phyloP scores from a whole-genome alignment of 1,284 basidiomycete species.

The Leccinum griseonigrum region DNA sequence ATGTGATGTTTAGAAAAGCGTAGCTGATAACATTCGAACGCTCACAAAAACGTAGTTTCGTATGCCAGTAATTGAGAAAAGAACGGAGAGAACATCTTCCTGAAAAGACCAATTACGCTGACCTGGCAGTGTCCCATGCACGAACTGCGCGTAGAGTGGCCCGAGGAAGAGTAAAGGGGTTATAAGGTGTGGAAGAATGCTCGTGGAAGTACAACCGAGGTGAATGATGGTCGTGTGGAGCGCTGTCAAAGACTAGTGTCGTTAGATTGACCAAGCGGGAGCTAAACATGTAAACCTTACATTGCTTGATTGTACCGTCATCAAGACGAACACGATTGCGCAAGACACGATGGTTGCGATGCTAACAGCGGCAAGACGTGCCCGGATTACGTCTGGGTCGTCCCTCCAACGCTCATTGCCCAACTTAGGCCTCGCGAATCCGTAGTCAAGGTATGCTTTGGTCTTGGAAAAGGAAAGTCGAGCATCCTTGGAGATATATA shows the following conservation, averaged over 20 bases:
- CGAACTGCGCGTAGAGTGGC: conserved; percentile 68
- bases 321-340: conserved; percentile 39
- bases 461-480: conserved; percentile 47
- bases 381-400: conserved; percentile 71
- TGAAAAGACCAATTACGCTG: conserved; percentile 54
- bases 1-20: background rate
- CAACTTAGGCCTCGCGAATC: conserved; percentile 30
- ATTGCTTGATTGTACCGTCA: conserved; percentile 33
- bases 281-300: conserved; percentile 29
- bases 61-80: conserved; percentile 55
- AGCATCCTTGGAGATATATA: conserved; percentile 59
- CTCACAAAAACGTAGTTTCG: conserved; percentile 81
- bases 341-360: conserved; percentile 56
- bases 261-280: conserved; percentile 10
- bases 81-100: conserved; percentile 38
- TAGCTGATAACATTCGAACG: conserved; percentile 14
- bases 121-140: conserved; percentile 59
- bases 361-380: conserved; percentile 59
- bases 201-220: conserved; percentile 24
- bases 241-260: conserved; percentile 15
- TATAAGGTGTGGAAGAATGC: conserved; percentile 59
- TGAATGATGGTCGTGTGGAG: conserved; percentile 16
- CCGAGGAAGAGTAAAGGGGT: conserved; percentile 83
- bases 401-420: conserved; percentile 58
- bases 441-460: conserved; percentile 25